Conservation (phyloP, 1,139 yeast genomes). For the Magnusiomyces suaveolens region DNA sequence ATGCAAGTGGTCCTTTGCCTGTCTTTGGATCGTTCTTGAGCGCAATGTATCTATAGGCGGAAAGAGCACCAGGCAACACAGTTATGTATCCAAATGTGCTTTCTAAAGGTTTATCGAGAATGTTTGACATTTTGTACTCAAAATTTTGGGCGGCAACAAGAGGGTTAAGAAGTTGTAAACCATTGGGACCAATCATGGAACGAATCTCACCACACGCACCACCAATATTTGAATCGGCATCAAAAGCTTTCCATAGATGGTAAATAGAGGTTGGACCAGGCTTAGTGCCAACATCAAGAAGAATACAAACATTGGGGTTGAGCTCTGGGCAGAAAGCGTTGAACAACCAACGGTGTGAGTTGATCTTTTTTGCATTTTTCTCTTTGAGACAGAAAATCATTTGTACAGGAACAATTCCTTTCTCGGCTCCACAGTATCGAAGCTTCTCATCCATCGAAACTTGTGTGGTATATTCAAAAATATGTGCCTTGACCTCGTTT, state of each 20-base stretch:
- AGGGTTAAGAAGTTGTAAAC: slow-evolving; percentile 59
- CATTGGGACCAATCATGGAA: slow-evolving; percentile 75
- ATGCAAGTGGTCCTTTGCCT: slow-evolving; percentile 86
- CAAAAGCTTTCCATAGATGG: slow-evolving; percentile 84
- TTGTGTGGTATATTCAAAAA: slow-evolving; percentile 77
- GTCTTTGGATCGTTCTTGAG: slow-evolving; percentile 72
- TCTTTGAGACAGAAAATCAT: slow-evolving; percentile 82
- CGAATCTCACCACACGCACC: slow-evolving; percentile 94
- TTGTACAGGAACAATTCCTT: slow-evolving; percentile 65
- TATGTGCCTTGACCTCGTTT: slow-evolving; percentile 78
- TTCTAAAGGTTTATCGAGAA: slow-evolving; percentile 83
- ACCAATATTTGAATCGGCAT: slow-evolving; percentile 74
- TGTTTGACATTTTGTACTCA: slow-evolving; percentile 86
- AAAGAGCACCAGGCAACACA: slow-evolving; percentile 88
- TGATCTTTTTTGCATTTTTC: slow-evolving; percentile 81
- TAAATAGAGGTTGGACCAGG: slow-evolving; percentile 76
- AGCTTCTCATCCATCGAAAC: slow-evolving; percentile 47
- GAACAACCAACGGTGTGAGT: slow-evolving; percentile 96
- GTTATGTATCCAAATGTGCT: slow-evolving; percentile 81
- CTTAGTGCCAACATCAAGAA: slow-evolving; percentile 91
- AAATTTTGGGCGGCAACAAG: slow-evolving; percentile 87
- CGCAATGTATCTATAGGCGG: slow-evolving; percentile 79
- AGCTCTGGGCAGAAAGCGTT: slow-evolving; percentile 82
- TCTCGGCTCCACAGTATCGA: slow-evolving; percentile 36
- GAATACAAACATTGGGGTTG: slow-evolving; percentile 75